phyloP scores from a whole-genome alignment of 352 stramenopile genomes.

The Phytophthora capsici region DNA sequence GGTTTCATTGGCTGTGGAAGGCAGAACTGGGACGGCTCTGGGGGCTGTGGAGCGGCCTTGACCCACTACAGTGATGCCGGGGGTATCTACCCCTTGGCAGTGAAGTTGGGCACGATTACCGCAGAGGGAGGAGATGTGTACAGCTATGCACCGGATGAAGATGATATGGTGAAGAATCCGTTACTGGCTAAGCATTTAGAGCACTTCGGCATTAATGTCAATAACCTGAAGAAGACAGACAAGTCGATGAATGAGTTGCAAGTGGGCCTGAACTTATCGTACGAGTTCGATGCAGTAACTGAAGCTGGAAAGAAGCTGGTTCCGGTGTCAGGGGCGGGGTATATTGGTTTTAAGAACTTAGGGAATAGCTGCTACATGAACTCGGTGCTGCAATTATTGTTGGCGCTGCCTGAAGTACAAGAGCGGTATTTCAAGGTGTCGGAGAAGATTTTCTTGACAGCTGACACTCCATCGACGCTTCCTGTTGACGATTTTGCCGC shows the following conservation, averaged over 20 bases:
- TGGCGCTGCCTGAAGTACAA: constrained; percentile 82
- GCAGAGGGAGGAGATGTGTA: constrained; percentile 97
- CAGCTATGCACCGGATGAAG: constrained; percentile 97
- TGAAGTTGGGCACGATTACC: constrained; percentile 99
- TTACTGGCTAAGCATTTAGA: constrained; percentile 94
- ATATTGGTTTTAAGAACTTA: constrained; percentile 98
- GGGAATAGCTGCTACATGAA: constrained; percentile 99
- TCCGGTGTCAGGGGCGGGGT: constrained; percentile 90
- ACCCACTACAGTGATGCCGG: constrained; percentile 96
- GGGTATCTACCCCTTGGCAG: constrained; percentile 93
- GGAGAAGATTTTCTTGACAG: constrained; percentile 67
- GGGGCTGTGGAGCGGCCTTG: constrained; percentile 96
- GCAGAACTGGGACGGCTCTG: constrained; percentile 97
- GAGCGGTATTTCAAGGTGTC: constrained; percentile 70
- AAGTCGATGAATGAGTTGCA: constrained; percentile 99
- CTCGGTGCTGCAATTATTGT: constrained; percentile 95
- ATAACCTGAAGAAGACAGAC: constrained; percentile 96
- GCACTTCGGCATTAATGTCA: constrained; percentile 96
- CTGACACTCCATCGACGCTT: constrained; percentile 24
- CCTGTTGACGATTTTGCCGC: constrained; percentile 86
- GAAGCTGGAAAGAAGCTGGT: constrained; percentile 95
- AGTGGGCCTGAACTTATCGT: constrained; percentile 97
- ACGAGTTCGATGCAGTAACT: constrained; percentile 98
- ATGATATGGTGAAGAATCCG: constrained; percentile 97
- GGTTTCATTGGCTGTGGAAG: constrained; percentile 86